Base-by-base conservation (phyloP, 306 rosid genomes). In the Sechiopsis laciniata region DNA sequence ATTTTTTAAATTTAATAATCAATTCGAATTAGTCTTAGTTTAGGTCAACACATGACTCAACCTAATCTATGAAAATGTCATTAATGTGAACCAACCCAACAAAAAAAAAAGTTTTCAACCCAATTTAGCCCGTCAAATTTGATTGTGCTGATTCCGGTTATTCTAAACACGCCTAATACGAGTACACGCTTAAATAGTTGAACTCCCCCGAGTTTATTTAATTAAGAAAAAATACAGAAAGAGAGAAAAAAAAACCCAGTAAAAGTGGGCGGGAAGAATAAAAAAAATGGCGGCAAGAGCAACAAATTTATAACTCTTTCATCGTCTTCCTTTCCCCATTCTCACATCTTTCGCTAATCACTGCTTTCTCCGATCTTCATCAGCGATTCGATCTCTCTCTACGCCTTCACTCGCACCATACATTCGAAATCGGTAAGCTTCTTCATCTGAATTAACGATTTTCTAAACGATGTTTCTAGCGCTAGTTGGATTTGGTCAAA, bases 351-450 rank as follows among this genome's bases (percentile, higher is more conserved):
- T 50, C 7, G 22, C 57, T 50, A 8, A 22, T 8, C 21, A 16
- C 35, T 16, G n/a, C 53, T 17, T n/a, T n/a, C 26, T 40, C 12
- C 35, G 7, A 20, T 48, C 56, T 21, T 20, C 35, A 12, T 17
- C 70, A 22, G 8, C 51, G 51, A 63, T n/a, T 37, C 70, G 70
- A 48, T 20, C 42, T 68, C 40, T 12, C n/a, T 45, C 19, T 7
- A 15, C 37, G 20, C 40, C 5, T 11, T 42, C 55, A 11, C 54
- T 20, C 72, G 35, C 54, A 5, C 2, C 15, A 11, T 45, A 11
- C 72, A 45, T 19, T 20, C 72, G 32, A 17, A 66, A 45, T 48
- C 55, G 73, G 73, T 69, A 69, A 40, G 58, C 12, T 69, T 69
- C 56, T 67, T 45, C 35, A 67, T 14, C 19, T 46, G 55, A 20